Base-by-base conservation (phyloP, 306 rosid genomes). In the Fragaria vesca region DNA sequence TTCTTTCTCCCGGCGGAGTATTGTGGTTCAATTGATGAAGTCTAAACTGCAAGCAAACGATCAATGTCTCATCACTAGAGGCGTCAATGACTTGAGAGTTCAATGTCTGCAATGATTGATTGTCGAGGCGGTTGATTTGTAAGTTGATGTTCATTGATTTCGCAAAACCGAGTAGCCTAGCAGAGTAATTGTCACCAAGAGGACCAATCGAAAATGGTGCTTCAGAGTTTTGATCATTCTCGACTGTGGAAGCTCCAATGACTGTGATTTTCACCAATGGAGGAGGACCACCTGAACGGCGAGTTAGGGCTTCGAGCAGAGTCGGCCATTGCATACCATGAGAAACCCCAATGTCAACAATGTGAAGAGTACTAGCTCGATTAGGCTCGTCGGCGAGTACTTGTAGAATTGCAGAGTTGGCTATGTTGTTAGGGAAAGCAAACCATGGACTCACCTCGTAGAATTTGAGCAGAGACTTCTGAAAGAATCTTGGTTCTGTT, bases 261-360 rank as follows among this genome's bases (percentile, higher is more conserved):
- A 94, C 89, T 0, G 98, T 94, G 73, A 92, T 89, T 69, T 91
- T 96, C 61, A 94, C 91, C 38, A 89, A 70, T 0, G 93, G 86
- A 52, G 98, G 98, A 54, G 95, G 97, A 26, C 98, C 98, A 1
- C 94, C 98, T 0, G 95, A 81, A 36, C 93, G 83, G 61, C 89
- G 92, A 63, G 90, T 83, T 83, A 94, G 77, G 76, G 98, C 98
- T 83, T 92, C 98, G 1, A 94, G 88, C 36, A 94, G 81, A 4
- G 90, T 92, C 8, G 98, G 98, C 98, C 98, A 94, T 82, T 94
- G 98, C 34, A 94, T 86, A 11, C 97, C 92, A 57, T 94, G 97
- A 60, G 98, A 94, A 74, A 92, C 97, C 0, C 98, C 98, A 54
- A 94, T 86, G 82, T 94, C 98, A 71, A 94, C 87, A 82, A 94